phyloP scores from a whole-genome alignment of 139 green algal species.

The Coelastrella sp. region DNA sequence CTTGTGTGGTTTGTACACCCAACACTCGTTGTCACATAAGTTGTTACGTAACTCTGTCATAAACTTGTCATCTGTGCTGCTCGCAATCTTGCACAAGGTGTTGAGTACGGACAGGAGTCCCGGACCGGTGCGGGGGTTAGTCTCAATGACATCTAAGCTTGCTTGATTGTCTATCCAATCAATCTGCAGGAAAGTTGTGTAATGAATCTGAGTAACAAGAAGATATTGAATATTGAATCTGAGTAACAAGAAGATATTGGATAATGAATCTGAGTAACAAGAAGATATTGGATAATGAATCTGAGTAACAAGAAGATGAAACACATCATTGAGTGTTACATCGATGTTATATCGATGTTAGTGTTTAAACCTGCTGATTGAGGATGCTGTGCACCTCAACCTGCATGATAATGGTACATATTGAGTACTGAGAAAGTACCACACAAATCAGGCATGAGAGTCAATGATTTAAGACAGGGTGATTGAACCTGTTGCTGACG shows the following conservation, averaged over 20 bases:
- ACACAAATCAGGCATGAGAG: no score
- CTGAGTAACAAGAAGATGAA: not conserved
- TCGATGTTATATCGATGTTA: no score
- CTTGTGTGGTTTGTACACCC: slow-evolving; percentile 58
- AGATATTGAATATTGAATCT: no score
- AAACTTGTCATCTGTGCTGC: slow-evolving; percentile 80
- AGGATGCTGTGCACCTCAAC: no score
- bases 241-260: no score
- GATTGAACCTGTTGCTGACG: no score
- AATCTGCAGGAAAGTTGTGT: slow-evolving; percentile 67
- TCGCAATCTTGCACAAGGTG: slow-evolving; percentile 88
- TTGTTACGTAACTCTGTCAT: slow-evolving; percentile 44
- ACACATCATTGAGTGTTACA: no score
- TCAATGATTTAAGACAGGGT: no score
- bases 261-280: not conserved
- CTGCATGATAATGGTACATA: no score
- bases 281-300: not conserved
- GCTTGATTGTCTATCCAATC: slow-evolving; percentile 99
- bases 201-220: no score
- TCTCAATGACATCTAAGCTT: slow-evolving; percentile 93
- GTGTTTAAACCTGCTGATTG: no score
- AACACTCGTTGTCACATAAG: slow-evolving; percentile 63
- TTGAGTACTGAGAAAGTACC: no score
- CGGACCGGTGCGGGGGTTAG: slow-evolving; percentile 64
- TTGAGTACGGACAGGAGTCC: slow-evolving; percentile 96